Evolutionary conservation across 805 yeast genomes (phyloP), one percentile per base, ranked within the genome.

Genomic region (Starmerella sirachaensis): DNA sequence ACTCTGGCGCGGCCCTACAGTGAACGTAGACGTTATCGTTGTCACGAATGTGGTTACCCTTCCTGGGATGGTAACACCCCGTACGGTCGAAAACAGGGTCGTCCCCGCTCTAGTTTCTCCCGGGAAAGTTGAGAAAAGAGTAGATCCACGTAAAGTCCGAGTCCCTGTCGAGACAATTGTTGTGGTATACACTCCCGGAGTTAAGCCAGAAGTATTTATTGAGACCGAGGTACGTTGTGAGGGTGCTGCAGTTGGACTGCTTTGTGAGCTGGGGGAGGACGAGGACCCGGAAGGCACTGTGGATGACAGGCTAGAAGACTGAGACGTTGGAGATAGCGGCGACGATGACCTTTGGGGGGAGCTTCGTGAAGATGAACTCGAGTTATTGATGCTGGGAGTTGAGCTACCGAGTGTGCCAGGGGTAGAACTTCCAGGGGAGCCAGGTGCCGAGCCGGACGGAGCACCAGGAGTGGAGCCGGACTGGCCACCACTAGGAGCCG

Each of bases 21-120:
- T 40, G 22, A 32, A 40, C 2, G 33, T 24, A 3, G 38, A 12
- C 3, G 42, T 33, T 11, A 37, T 18, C 1, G 44, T 37, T 4
- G 36, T 39, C 11, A 25, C 35, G 16, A n/a, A 14, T 7, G 26
- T 26, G 11, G 31, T n/a, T 3, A 33, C 26, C 7, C 24, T 24
- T 9, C 14, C 39, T 5, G 37, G 35, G 5, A 18, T 17, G 6
- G 35, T 36, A 3, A 12, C 8, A 2, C 34, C 33, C 2, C 41
- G 38, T 2, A 37, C 20, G 8, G 44, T 32, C 2, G 33, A 28
- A 26, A 17, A 33, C 22, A 20, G 20, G 2, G 46, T 42, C 3
- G 45, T 41, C 1, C 45, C 48, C 9, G 52, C 38, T 14, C 35
- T 23, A 12, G 46, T 40, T 5, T 41, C 18, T 8, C 43, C 49